Evolutionary conservation across 2,329 filamentous ascomycete genomes (phyloP).

Genomic region (Aplosporella prunicola): DNA sequence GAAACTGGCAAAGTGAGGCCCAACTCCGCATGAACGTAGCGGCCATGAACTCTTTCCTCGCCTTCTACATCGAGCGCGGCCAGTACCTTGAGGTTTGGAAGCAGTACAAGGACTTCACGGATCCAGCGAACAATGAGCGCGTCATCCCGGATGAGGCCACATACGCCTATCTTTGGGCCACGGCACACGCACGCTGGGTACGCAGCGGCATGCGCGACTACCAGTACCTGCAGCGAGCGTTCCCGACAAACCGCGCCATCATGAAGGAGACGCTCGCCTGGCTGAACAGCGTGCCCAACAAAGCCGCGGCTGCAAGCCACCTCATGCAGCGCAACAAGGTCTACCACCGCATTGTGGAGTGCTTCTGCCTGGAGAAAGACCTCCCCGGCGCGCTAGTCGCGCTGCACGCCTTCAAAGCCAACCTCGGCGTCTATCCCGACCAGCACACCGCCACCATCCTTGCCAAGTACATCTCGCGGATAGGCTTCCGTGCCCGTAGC

Average conservation of each 20-base stretch:
- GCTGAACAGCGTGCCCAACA: neutral
- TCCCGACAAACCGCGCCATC: neutral
- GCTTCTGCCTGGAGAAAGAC: slow-evolving; percentile 26
- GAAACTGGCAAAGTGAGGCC: slow-evolving; percentile 18
- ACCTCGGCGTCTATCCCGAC: slow-evolving; percentile 21
- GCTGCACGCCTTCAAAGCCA: slow-evolving; percentile 21
- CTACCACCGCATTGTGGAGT: slow-evolving; percentile 22
- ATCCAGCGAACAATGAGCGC: neutral
- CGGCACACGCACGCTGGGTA: too few relatives aligned
- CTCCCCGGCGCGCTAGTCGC: slow-evolving; percentile 26
- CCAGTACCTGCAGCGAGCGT: neutral
- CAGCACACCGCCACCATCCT: slow-evolving; percentile 17
- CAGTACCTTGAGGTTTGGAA: slow-evolving; percentile 22
- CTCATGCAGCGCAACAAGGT: slow-evolving; percentile 16
- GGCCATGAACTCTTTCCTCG: slow-evolving; percentile 27
- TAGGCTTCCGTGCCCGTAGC: slow-evolving; percentile 15
- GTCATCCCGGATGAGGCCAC: neutral
- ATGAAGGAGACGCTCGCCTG: slow-evolving; percentile 1
- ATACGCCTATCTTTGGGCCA: slow-evolving; percentile 3
- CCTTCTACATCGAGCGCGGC: slow-evolving; percentile 21
- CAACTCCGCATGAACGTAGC: slow-evolving; percentile 17
- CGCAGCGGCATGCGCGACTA: neutral
- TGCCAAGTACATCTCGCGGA: slow-evolving; percentile 22
- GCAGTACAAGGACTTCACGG: neutral
- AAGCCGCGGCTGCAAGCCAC: neutral